These are phyloP conservation scores for Komagataella mondaviorum DNA, from an alignment of 805 yeast species.

Conservation along the genomic window DNA sequence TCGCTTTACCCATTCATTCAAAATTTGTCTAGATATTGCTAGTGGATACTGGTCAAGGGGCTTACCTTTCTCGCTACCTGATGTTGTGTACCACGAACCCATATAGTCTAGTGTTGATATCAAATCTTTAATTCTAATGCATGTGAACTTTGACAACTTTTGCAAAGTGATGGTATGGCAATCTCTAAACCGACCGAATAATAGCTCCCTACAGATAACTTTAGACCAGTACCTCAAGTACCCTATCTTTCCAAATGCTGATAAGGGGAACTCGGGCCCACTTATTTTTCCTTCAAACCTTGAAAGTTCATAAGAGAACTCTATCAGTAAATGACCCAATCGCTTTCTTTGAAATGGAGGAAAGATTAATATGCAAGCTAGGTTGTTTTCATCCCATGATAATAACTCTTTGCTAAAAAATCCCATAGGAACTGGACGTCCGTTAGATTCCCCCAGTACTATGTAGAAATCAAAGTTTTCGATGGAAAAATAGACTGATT, in stretches of 20 bases:
- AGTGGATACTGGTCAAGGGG: slow-evolving; percentile 15
- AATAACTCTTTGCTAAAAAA: slow-evolving; percentile 81
- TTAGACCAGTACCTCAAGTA: slow-evolving; percentile 71
- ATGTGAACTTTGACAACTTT: slow-evolving; percentile 40
- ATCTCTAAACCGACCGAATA: slow-evolving; percentile 24
- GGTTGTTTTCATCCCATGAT: slow-evolving; percentile 69
- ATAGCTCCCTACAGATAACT: slow-evolving; percentile 27
- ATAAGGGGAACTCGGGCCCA: slow-evolving; percentile 88
- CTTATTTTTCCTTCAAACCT: slow-evolving; percentile 48
- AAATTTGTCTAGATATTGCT: background rate
- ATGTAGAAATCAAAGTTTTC: slow-evolving; percentile 74
- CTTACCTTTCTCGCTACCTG: slow-evolving; percentile 7
- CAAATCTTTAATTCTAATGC: slow-evolving; percentile 52
- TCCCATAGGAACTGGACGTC: slow-evolving; percentile 55
- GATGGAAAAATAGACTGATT: slow-evolving; percentile 72
- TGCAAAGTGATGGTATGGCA: slow-evolving; percentile 25
- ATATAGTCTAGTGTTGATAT: slow-evolving; percentile 44
- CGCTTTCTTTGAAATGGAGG: slow-evolving; percentile 83
- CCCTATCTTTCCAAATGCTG: slow-evolving; percentile 65
- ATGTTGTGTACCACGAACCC: slow-evolving; percentile 23
- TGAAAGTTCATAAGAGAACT: slow-evolving; percentile 72
- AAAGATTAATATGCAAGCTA: slow-evolving; percentile 83
- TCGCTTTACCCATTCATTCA: slow-evolving; percentile 15
- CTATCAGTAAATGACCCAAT: slow-evolving; percentile 69
- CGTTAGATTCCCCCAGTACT: slow-evolving; percentile 37